Percentiles rank a stretch among this genome's conserved stretches.
phyloP scores from a whole-genome alignment of 129 eudicot species.

The Erigeron canadensis region DNA sequence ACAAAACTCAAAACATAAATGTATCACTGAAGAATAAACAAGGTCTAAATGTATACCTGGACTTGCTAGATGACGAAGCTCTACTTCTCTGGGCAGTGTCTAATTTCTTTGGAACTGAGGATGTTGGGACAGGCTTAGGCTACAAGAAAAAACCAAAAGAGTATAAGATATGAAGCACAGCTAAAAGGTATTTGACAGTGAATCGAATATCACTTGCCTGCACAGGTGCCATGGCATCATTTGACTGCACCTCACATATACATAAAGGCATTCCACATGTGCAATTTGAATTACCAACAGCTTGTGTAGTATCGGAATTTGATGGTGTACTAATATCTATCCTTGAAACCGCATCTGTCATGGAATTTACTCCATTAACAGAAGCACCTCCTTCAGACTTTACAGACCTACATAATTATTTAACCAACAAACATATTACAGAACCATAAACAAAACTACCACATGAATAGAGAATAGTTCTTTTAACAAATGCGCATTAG shows the following conservation, averaged over 20 bases:
- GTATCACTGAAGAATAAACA: not conserved
- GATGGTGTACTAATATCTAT: constrained; percentile 44
- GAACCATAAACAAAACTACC: not conserved
- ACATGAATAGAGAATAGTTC: not conserved
- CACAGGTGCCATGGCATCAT: constrained; percentile 37
- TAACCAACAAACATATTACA: not conserved
- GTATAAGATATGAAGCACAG: constrained; percentile 1
- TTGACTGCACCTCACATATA: constrained; percentile 81
- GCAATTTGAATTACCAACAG: constrained; percentile 51
- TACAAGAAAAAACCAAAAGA: constrained; percentile 20
- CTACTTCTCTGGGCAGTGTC: constrained; percentile 56
- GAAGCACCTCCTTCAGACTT: constrained; percentile 39
- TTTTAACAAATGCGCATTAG: not conserved
- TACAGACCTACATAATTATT: constrained; percentile 29
- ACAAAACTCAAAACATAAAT: not conserved
- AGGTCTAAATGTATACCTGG: constrained; percentile 42
- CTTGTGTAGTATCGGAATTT: constrained; percentile 32
- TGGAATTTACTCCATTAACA: constrained; percentile 42
- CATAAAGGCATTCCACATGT: constrained; percentile 99
- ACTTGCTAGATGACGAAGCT: constrained; percentile 73
- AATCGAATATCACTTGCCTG: constrained; percentile 42
- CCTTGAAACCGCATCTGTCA: constrained; percentile 56
- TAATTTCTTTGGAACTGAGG: constrained; percentile 48
- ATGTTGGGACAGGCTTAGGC: constrained; percentile 45
- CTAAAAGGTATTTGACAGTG: constrained; percentile 11